Evolutionary conservation across 2,329 filamentous ascomycete species (phyloP), one percentile per base, ranked within the genome.

Genomic region (Cephalotrichum gorgonifer): DNA sequence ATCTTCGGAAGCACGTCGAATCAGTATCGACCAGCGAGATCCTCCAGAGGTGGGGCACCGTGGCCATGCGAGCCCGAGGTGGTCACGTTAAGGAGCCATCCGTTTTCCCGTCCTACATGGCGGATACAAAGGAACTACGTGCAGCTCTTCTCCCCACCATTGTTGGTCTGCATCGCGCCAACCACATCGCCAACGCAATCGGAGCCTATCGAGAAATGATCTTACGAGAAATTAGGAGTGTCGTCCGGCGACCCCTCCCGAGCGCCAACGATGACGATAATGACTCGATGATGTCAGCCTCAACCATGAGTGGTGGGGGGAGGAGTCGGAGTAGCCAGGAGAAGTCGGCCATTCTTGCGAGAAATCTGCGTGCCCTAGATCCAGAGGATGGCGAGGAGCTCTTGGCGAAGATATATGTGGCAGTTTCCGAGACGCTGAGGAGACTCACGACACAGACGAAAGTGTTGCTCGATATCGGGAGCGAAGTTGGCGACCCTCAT

Each of bases 201-300:
- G 77, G 83, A 35, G 81, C 83, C 0, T 97, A 93, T 64, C 81
- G 91, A 54, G 89, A 95, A 38, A 78, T 86, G 1, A 81, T 95
- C 12, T 70, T 95, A 53, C 83, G 86, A 45, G 93, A 98, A 64
- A 84, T 97, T 62, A 86, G 91, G 57, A 82, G 79, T 30, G 72
- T 97, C 44, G 91, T 98, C 45, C 79, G 89, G 48, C 80, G 82
- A 50, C 86, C 91, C 23, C 73, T 98, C 35, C 93, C 93, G 1
- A 95, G 89, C 60, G 95, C 91, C 11, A 93, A 81, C 57, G 93
- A 98, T 52, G 91, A 97, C 56, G 93, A 98, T 61, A 87, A 85
- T 53, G 88, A 93, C 62, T 95, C 89, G 1, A 85, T 91, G 70
- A 83, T 91, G 66, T 90, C 90, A 1, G 76, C 83, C 1, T 94